Percentiles rank a stretch among this genome's conserved stretches.
Conservation (phyloP, 257 asterid genomes). For the Osmanthus fragrans region DNA sequence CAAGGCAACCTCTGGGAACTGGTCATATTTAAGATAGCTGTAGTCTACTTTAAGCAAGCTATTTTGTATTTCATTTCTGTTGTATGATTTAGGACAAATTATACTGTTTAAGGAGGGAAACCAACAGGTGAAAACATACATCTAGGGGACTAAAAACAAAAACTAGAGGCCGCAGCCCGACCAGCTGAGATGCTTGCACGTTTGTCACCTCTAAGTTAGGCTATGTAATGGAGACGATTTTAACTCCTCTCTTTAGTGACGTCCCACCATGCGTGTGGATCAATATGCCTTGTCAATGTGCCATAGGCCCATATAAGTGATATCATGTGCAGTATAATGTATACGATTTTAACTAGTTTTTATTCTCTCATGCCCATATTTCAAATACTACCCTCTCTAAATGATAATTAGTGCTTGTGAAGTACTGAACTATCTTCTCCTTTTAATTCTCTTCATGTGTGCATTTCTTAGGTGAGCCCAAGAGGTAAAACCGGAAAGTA, state of each 20-base stretch:
- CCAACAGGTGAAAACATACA: conserved; percentile 12
- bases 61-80: conserved; percentile 11
- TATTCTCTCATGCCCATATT: not conserved
- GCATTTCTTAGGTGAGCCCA: too few relatives aligned
- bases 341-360: not conserved
- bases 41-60: not conserved
- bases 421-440: too few relatives aligned
- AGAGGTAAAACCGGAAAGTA: too few relatives aligned
- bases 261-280: too few relatives aligned
- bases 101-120: conserved; percentile 21
- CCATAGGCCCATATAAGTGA: not conserved
- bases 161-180: not conserved
- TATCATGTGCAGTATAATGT: not conserved
- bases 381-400: too few relatives aligned
- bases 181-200: too few relatives aligned
- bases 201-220: too few relatives aligned
- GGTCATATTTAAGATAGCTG: conserved; percentile 59
- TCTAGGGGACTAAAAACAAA: not conserved
- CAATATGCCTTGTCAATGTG: too few relatives aligned
- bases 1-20: conserved; percentile 94
- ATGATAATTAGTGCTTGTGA: too few relatives aligned
- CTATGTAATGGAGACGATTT: too few relatives aligned
- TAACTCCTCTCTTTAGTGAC: too few relatives aligned
- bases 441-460: too few relatives aligned
- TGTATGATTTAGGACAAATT: conserved; percentile 10